Conservation (phyloP, 2,329 filamentous ascomycete species). For the Dactylellina haptotyla region DNA sequence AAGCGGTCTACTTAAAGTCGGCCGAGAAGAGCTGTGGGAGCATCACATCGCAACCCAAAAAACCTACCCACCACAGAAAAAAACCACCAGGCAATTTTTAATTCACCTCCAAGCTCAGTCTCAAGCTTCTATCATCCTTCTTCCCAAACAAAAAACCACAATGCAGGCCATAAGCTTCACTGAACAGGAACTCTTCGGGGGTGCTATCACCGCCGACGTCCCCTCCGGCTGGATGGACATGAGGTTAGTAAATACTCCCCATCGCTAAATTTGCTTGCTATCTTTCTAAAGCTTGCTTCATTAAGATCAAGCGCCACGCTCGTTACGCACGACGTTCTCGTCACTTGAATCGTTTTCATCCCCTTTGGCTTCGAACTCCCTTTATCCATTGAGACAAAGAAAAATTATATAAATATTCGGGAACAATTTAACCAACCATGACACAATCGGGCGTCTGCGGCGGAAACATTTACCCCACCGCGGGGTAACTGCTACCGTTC, state of each 20-base stretch:
- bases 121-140: not conserved
- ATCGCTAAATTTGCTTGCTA: conserved; percentile 21
- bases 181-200: conserved; percentile 55
- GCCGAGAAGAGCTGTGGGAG: conserved; percentile 20
- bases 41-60: not conserved
- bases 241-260: conserved; percentile 41
- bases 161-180: conserved; percentile 24
- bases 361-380: conserved; percentile 26
- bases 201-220: conserved; percentile 54
- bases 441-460: conserved; percentile 42
- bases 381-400: not conserved
- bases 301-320: conserved; percentile 41
- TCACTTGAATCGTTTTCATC: conserved; percentile 15
- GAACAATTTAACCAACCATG: conserved; percentile 47
- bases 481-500: conserved; percentile 12
- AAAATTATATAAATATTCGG: conserved; percentile 18
- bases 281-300: conserved; percentile 48
- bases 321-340: conserved; percentile 28
- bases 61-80: conserved; percentile 11
- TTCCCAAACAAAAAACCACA: conserved; percentile 22
- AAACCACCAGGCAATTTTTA: not conserved
- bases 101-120: not conserved
- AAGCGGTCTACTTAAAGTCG: conserved; percentile 36
- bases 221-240: conserved; percentile 51
- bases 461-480: conserved; percentile 27